These are phyloP conservation scores for Aspergillus pseudoviridinutans DNA, from an alignment of 2,329 filamentous ascomycete genomes.

Conservation along the genomic window DNA sequence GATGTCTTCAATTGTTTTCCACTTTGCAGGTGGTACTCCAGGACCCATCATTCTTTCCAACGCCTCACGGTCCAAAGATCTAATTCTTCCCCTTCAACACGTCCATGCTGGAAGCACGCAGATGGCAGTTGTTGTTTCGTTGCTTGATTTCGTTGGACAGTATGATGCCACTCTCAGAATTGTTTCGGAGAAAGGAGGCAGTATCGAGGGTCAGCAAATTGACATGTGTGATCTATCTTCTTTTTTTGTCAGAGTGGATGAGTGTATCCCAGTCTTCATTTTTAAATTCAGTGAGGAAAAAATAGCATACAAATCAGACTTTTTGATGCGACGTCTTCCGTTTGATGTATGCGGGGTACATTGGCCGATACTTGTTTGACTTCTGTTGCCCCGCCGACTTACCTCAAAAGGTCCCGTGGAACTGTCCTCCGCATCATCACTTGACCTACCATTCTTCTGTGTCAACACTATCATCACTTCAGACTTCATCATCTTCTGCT, in stretches of 20 bases:
- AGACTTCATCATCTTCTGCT: background rate
- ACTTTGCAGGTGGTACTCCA: background rate
- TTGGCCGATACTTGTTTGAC: background rate
- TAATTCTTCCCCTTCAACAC: background rate
- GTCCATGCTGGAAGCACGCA: background rate
- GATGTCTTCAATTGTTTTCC: background rate
- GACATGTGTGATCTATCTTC: background rate
- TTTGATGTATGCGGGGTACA: background rate
- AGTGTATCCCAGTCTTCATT: background rate
- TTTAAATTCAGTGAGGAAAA: background rate
- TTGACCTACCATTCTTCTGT: conserved; percentile 11
- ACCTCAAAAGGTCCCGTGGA: conserved; percentile 11
- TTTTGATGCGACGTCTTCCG: background rate
- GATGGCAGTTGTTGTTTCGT: background rate
- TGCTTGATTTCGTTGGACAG: background rate
- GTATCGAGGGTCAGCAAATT: background rate
- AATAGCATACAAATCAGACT: background rate
- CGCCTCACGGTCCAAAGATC: background rate
- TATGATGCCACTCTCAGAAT: background rate
- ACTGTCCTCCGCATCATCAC: conserved; percentile 10
- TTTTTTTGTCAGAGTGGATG: background rate
- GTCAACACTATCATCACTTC: conserved; percentile 8
- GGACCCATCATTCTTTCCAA: background rate
- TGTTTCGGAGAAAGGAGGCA: background rate
- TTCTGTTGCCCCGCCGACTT: background rate